phyloP scores from a whole-genome alignment of 192 early-diverging fungal genomes.

The Backusella morwellensis region DNA sequence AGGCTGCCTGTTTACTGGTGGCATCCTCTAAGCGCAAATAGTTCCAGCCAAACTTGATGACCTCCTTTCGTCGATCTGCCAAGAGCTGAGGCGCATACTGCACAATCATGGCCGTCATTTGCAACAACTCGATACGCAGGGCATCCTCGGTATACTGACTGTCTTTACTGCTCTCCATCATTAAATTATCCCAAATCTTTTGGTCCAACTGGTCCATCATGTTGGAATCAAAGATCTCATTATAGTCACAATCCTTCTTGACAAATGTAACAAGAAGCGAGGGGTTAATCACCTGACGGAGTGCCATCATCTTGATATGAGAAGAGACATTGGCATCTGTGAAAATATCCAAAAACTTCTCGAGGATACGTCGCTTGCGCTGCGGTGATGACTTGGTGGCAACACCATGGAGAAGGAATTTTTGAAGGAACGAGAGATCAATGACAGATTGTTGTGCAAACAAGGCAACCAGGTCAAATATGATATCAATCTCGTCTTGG shows the following conservation, averaged over 20 bases:
- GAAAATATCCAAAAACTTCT: constrained; percentile 73
- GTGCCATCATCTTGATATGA: constrained; percentile 67
- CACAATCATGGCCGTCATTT: constrained; percentile 86
- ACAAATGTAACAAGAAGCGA: constrained; percentile 72
- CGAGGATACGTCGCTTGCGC: constrained; percentile 68
- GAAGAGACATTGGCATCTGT: constrained; percentile 55
- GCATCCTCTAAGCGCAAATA: constrained; percentile 83
- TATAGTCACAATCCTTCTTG: constrained; percentile 42
- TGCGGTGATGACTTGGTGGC: constrained; percentile 46
- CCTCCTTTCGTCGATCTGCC: constrained; percentile 77
- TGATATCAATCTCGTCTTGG: constrained; percentile 60
- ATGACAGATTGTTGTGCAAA: constrained; percentile 69
- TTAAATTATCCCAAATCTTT: constrained; percentile 56
- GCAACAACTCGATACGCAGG: constrained; percentile 83
- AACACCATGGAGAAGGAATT: constrained; percentile 69
- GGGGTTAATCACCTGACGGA: constrained; percentile 85
- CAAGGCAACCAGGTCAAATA: constrained; percentile 73
- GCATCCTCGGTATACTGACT: constrained; percentile 64
- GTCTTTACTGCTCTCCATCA: constrained; percentile 51
- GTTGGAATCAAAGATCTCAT: constrained; percentile 55
- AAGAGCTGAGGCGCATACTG: constrained; percentile 76
- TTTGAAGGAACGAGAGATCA: constrained; percentile 59
- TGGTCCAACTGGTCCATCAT: constrained; percentile 62
- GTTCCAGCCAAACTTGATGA: constrained; percentile 96
- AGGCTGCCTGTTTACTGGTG: constrained; percentile 94